Conservation (phyloP, 2,329 filamentous ascomycete species). For the Ambrosiella beaveri region DNA sequence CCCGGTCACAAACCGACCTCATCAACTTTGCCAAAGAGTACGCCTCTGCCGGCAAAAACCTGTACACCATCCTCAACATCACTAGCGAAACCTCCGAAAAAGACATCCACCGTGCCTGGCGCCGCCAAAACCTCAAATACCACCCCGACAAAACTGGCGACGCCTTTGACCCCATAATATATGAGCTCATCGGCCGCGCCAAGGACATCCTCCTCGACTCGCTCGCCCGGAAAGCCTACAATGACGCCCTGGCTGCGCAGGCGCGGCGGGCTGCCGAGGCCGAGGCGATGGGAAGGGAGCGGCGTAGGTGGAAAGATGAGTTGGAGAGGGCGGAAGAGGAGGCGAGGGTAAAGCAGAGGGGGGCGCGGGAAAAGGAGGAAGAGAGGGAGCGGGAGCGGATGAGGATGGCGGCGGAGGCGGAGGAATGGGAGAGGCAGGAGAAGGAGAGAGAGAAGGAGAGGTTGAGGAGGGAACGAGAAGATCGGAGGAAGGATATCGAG, state of each 20-base stretch:
- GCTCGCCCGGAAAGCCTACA: slow-evolving; percentile 57
- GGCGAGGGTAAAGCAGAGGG: slow-evolving; percentile 40
- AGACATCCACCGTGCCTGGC: slow-evolving; percentile 72
- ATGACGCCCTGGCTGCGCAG: slow-evolving; percentile 54
- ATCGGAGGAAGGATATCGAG: slow-evolving; percentile 15
- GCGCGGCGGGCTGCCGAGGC: slow-evolving; percentile 53
- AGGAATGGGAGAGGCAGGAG: slow-evolving; percentile 11
- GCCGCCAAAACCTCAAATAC: slow-evolving; percentile 71
- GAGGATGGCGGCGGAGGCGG: slow-evolving; percentile 21
- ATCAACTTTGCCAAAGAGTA: slow-evolving; percentile 38
- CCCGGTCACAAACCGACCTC: slow-evolving; percentile 26
- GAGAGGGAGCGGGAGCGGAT: slow-evolving; percentile 23
- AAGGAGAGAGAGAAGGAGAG: slow-evolving; percentile 4
- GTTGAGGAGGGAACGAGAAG: slow-evolving; percentile 13
- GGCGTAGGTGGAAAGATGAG: slow-evolving; percentile 68
- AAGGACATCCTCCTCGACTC: slow-evolving; percentile 64
- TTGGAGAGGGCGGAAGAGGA: slow-evolving; percentile 62
- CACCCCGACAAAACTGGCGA: slow-evolving; percentile 82
- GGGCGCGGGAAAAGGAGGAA: slow-evolving; percentile 22
- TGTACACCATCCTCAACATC: slow-evolving; percentile 54
- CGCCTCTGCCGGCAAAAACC: slow-evolving; percentile 47
- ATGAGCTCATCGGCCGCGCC: slow-evolving; percentile 73
- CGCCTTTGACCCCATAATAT: slow-evolving; percentile 59
- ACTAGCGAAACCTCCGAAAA: slow-evolving; percentile 41
- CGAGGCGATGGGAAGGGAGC: slow-evolving; percentile 54